Conservation (phyloP, 2,329 filamentous ascomycete species). For the Cadophora sp. region DNA sequence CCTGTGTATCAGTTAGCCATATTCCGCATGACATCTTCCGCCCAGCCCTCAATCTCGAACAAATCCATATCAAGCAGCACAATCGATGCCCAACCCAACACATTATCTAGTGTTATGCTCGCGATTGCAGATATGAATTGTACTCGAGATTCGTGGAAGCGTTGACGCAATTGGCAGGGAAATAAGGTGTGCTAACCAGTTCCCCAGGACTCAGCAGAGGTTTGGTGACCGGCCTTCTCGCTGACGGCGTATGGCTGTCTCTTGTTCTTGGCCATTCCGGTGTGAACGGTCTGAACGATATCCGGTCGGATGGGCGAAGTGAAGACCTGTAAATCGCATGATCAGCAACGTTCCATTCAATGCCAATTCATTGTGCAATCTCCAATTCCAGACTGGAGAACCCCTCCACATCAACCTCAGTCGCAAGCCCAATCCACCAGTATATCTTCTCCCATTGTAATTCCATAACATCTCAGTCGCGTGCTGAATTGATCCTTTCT, state of each 20-base stretch:
- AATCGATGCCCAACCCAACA: not conserved
- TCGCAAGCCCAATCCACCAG: conserved; percentile 1
- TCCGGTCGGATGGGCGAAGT: conserved; percentile 95
- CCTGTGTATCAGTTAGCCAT: conserved; percentile 58
- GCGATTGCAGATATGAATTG: not conserved
- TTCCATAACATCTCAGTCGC: conserved; percentile 17
- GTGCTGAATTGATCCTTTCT: not conserved
- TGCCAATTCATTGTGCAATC: not conserved
- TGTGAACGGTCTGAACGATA: conserved; percentile 96
- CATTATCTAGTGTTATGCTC: not conserved
- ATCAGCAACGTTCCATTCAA: conserved; percentile 37
- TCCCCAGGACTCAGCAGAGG: conserved; percentile 99
- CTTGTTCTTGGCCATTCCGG: conserved; percentile 99
- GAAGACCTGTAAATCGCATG: conserved; percentile 70
- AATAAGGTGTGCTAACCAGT: conserved; percentile 75
- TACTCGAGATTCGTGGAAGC: not conserved
- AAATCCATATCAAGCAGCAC: not conserved
- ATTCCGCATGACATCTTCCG: conserved; percentile 14
- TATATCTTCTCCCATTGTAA: not conserved
- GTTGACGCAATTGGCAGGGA: not conserved
- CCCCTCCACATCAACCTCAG: conserved; percentile 17
- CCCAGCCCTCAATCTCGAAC: conserved; percentile 7
- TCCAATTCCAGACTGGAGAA: conserved; percentile 23
- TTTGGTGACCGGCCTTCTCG: conserved; percentile 99
- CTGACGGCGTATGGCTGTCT: conserved; percentile 99